A percentile compares a stretch with the other conserved stretches of the same genome.
These are phyloP conservation scores for Neocallimastix lanati DNA, from an alignment of 192 early-diverging fungal genomes.

Conservation along the genomic window DNA sequence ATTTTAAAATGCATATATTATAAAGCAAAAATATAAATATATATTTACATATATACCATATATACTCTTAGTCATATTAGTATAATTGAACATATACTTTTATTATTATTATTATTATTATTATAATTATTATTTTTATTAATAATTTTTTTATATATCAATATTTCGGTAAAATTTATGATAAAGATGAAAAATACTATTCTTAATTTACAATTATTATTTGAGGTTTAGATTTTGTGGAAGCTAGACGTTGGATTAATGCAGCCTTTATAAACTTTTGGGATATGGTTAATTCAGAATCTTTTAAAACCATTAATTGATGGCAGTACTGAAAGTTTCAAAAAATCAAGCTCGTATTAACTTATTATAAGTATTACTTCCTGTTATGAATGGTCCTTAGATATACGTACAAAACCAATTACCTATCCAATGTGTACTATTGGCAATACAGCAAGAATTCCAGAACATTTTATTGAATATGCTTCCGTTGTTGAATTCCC, in stretches of 20 bases:
- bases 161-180: constrained; percentile 80
- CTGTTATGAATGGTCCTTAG: constrained; percentile 91
- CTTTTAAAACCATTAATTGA: constrained; percentile 79
- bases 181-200: constrained; percentile 90
- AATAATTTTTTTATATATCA: no score
- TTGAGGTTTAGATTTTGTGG: constrained; percentile 86
- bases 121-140: no score
- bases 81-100: no score
- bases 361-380: constrained; percentile 59
- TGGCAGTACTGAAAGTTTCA: constrained; percentile 91
- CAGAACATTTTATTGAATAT: constrained; percentile 97
- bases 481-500: constrained; percentile 90
- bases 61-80: no score
- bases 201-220: constrained; percentile 68
- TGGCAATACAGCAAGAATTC: constrained; percentile 88
- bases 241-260: constrained; percentile 95
- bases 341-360: constrained; percentile 88
- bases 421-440: constrained; percentile 96
- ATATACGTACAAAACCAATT: constrained; percentile 72
- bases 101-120: no score
- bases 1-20: no score
- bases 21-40: no score
- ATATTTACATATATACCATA: no score
- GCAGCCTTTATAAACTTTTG: constrained; percentile 61
- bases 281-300: constrained; percentile 49